Evolutionary conservation across 2,329 filamentous ascomycete species (phyloP), one percentile per base, ranked within the genome.

Genomic region (Talaromyces sp.): DNA sequence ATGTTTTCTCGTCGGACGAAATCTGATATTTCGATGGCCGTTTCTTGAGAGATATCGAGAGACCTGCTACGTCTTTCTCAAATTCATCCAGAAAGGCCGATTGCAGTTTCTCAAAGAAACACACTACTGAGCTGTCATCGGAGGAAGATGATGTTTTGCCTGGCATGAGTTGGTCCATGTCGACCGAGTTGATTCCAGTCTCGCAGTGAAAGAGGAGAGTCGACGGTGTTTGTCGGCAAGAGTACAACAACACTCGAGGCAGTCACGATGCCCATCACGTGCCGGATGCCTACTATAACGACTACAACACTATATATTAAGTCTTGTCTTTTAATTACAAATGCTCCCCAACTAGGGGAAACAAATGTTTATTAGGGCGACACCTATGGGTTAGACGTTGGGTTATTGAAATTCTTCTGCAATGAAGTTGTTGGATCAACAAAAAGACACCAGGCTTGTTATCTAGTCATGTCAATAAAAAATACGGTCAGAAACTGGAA

Each of bases 11-110:
- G n/a, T 77, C 70, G 1, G 67, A 63, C 42, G 74, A 73, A 60
- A 79, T 65, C 7, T 66, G 63, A 55, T 70, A 70, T 56, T 63
- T 65, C 40, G 61, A 57, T 28, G 53, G 59, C 50, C 61, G 59
- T 50, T 56, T 60, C 16, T 69, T 75, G 9, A 76, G 52, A 1
- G 66, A 71, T 42, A 76, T 70, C 4, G 66, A 65, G 9, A 69
- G 69, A 10, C 65, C 65, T 8, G 61, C 57, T 14, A 58, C 54
- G 9, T 54, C 57, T 55, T 61, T 60, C 34, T 55, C 47, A 54
- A 63, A 61, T 36, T 63, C 61, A 12, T 34, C 23, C 23, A 61
- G 55, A 18, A 63, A 57, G n/a, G 61, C 36, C 5, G 52, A 33
- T 47, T 55, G 61, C 12, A 63, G 40, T 9, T 44, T 59, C 30